phyloP scores from a whole-genome alignment of 148 eudicot genomes.

The Limonium bicolor region DNA sequence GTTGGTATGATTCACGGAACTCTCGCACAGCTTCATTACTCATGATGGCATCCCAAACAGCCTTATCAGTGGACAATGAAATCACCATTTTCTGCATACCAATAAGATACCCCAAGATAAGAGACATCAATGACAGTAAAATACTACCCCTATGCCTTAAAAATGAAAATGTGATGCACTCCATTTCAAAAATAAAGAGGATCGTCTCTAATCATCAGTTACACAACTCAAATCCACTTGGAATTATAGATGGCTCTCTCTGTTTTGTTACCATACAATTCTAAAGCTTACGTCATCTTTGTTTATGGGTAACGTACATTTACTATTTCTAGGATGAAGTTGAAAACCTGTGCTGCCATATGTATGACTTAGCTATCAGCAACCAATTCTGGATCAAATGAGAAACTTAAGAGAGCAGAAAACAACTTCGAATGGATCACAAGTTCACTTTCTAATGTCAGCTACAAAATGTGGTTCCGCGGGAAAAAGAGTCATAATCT shows the following conservation, averaged over 20 bases:
- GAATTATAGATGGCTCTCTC: neutral
- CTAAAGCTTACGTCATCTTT: no score
- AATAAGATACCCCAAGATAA: neutral
- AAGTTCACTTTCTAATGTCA: neutral
- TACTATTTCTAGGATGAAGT: neutral
- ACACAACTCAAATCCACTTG: neutral
- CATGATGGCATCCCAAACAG: constrained; percentile 43
- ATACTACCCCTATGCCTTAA: neutral
- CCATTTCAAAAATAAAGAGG: neutral
- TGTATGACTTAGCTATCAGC: no score
- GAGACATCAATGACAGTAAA: neutral
- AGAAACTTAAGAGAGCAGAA: neutral
- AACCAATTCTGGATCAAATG: neutral
- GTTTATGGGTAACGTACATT: no score
- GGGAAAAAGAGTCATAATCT: neutral
- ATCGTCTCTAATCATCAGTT: neutral
- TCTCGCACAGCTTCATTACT: constrained; percentile 31
- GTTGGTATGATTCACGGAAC: constrained; percentile 18
- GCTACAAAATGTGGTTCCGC: neutral
- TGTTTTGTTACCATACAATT: no score
- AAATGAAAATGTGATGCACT: neutral
- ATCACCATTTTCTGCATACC: constrained; percentile 26
- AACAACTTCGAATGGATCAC: neutral
- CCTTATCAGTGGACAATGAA: constrained; percentile 35
- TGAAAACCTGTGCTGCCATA: neutral